These are phyloP conservation scores for Ascochyta clinopodiicola DNA, from an alignment of 2,329 filamentous ascomycete genomes.

Conservation along the genomic window DNA sequence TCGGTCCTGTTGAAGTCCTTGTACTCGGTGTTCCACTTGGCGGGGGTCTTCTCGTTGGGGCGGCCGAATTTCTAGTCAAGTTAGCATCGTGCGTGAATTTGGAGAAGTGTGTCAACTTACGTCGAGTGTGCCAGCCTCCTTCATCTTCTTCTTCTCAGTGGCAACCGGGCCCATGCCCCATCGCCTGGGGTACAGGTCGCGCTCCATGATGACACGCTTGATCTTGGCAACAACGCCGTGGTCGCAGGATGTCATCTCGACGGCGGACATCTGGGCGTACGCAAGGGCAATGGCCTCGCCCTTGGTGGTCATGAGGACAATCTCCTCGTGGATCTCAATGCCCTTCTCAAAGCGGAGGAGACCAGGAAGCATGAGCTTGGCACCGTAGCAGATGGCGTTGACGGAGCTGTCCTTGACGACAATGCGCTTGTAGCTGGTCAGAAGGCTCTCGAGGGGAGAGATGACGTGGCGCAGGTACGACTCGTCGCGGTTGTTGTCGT, in stretches of 20 bases:
- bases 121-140: slow-evolving; percentile 96
- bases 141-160: slow-evolving; percentile 99
- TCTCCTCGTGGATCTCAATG: slow-evolving; percentile 94
- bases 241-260: slow-evolving; percentile 95
- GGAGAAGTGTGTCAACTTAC: slow-evolving; percentile 51
- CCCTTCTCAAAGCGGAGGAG: slow-evolving; percentile 88
- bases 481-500: slow-evolving; percentile 96
- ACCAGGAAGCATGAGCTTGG: slow-evolving; percentile 98
- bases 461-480: slow-evolving; percentile 90
- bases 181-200: slow-evolving; percentile 92
- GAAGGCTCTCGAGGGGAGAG: slow-evolving; percentile 86
- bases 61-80: slow-evolving; percentile 79
- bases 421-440: slow-evolving; percentile 93
- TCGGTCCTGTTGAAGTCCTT: slow-evolving; percentile 69
- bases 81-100: slow-evolving; percentile 40
- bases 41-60: slow-evolving; percentile 88
- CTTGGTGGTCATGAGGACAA: slow-evolving; percentile 98
- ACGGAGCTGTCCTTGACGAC: slow-evolving; percentile 97
- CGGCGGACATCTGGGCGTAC: slow-evolving; percentile 97
- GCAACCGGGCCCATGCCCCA: slow-evolving; percentile 96
- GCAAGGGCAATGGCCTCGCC: slow-evolving; percentile 96
- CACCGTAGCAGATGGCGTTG: slow-evolving; percentile 97
- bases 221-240: slow-evolving; percentile 98
- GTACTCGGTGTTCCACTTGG: slow-evolving; percentile 92
- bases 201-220: slow-evolving; percentile 99